A percentile compares a stretch with the other conserved stretches of the same genome.
phyloP scores from a whole-genome alignment of 225 moss, liverwort and hornwort genomes.

The Antitrichia curtipendula region DNA sequence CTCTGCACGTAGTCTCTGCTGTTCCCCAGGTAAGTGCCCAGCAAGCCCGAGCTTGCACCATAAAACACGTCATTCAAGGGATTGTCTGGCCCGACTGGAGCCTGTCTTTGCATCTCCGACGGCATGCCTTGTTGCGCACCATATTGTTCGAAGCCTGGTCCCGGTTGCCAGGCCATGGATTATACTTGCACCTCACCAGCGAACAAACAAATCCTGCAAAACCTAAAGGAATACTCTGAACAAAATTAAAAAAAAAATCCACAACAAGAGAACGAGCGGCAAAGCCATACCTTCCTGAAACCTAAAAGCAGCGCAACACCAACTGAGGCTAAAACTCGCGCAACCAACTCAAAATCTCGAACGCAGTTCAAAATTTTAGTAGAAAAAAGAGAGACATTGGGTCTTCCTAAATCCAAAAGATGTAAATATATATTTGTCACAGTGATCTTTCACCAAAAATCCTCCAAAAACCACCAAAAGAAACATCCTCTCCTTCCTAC shows the following conservation, averaged over 20 bases:
- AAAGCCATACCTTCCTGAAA: background rate
- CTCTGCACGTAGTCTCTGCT: conserved; percentile 84
- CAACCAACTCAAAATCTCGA: background rate
- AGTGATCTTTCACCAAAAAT: background rate
- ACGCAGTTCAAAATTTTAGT: background rate
- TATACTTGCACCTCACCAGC: background rate
- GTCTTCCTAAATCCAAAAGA: background rate
- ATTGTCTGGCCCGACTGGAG: conserved; percentile 26
- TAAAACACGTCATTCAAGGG: conserved; percentile 67
- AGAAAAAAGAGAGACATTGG: background rate
- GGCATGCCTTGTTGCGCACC: conserved; percentile 11
- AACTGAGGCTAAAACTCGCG: background rate
- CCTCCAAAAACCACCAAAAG: background rate
- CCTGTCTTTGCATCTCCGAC: conserved; percentile 9
- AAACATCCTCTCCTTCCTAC: background rate
- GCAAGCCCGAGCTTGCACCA: conserved; percentile 56
- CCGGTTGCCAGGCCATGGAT: conserved; percentile 19
- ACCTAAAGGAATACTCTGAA: background rate
- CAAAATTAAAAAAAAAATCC: too few relatives aligned
- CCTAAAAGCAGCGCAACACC: background rate
- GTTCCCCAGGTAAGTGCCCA: conserved; percentile 54
- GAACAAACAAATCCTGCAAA: background rate
- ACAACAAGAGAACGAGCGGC: background rate
- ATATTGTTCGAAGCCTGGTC: conserved; percentile 21
- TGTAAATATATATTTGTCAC: background rate